Evolutionary conservation across 371 early-diverging fungal species (phyloP), one percentile per base, ranked within the genome.

Genomic region (Umbelopsis sp.): DNA sequence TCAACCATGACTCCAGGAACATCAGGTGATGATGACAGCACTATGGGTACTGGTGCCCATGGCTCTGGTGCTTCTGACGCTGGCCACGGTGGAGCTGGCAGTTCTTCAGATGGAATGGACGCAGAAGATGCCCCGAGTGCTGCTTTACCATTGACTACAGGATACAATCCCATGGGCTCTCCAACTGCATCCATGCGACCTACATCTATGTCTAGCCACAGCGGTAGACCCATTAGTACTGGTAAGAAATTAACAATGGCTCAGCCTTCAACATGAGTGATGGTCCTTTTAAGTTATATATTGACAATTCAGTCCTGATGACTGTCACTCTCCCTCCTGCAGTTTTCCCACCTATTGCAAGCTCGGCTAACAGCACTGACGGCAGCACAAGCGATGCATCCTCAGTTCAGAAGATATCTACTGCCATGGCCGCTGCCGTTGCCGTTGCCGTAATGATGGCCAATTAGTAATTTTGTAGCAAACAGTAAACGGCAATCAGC

Each of bases 321-420:
- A 57, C 57, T 57, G 57, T 57, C n/a, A 57, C 57, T 35, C 35
- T 57, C 9, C 35, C 35, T 12, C 18, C 57, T 9, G 14, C 57
- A 57, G 57, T 18, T 7, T 35, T 18, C 29, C 35, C 57, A 35
- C 25, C n/a, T 48, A 16, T 57, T 6, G 57, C 57, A 29, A 57
- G 57, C 18, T 57, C 57, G 14, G 57, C 35, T 11, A 57, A 57
- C 5, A 35, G 12, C 35, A 57, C 57, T 35, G 57, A 57, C 35
- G 29, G 29, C 35, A 8, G 10, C 14, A 48, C 48, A 18, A 57
- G 57, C 18, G 35, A 18, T 29, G 57, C 35, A 2, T 35, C 18
- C 35, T 57, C 57, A 5, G 18, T 32, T 7, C 57, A 57, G 29
- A 35, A 57, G 18, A 35, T 57, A 3, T 3, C 57, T 35, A 18